Evolutionary conservation across 371 early-diverging fungal genomes (phyloP), one percentile per base, ranked within the genome.

Genomic region (Lichtheimia corymbifera): DNA sequence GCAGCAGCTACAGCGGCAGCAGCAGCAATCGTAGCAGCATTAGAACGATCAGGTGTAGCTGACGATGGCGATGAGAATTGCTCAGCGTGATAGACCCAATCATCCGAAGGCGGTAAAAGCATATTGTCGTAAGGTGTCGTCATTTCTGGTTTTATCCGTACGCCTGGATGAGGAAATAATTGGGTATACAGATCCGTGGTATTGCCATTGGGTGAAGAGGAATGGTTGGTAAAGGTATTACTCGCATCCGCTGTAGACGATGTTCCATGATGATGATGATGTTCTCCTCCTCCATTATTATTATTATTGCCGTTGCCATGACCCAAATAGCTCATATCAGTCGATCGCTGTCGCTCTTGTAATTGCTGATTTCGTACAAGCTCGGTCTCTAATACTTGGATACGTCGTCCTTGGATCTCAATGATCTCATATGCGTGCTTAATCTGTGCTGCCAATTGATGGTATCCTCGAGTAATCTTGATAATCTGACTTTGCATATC

Each of bases 331-430:
- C 28, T 27, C 43, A 56, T 56, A 24, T 56, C 57, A 22, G 57
- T 25, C 0, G 57, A 28, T 45, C 57, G 17, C 7, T 20, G 24
- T 53, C 44, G 61, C 2, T 53, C 20, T 17, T 57, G 57, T 24
- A 12, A 28, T 28, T 58, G 59, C 14, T 59, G 50, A 5, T 60
- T 45, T 25, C 47, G 60, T 7, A 50, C 54, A 11, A 50, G 54
- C 12, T 62, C 61, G 12, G 58, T 24, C 41, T 65, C 66, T 2
- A 65, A 25, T 5, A 40, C 22, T 24, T 65, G 56, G 6, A 65
- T 57, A 30, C 66, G 66, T 13, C 61, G 51, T 17, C 53, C 50
- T 27, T 65, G 66, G 3, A 49, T 61, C 22, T 61, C 61, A 35
- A 65, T 65, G 27, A 61, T 7, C 0, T 56, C 51, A 47, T 61